Conservation (phyloP, 1,284 basidiomycete genomes). For the Leccinum fuscescens region DNA sequence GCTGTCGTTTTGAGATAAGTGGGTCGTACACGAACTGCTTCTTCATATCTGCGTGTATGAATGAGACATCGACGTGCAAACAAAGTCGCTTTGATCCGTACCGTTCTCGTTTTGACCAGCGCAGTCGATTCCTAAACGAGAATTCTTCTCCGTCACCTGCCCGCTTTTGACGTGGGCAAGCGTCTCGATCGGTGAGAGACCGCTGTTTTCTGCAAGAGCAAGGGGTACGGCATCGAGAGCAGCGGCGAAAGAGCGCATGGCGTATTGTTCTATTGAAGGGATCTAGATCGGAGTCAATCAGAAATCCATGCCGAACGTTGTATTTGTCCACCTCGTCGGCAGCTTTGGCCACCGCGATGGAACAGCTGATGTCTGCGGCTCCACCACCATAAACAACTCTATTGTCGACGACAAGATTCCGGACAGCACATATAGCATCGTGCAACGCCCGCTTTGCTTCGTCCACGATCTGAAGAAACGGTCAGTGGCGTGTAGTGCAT, state of each 20-base stretch:
- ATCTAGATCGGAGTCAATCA: constrained; percentile 51
- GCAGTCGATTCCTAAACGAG: constrained; percentile 93
- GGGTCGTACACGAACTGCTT: constrained; percentile 97
- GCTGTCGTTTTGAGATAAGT: constrained; percentile 95
- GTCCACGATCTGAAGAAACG: constrained; percentile 80
- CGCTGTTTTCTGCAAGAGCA: constrained; percentile 96
- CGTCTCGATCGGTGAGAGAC: constrained; percentile 94
- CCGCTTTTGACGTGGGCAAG: constrained; percentile 92
- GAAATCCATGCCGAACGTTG: constrained; percentile 1
- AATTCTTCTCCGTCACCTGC: constrained; percentile 87
- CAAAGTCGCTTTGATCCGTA: constrained; percentile 37
- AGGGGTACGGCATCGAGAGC: constrained; percentile 93
- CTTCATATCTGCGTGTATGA: constrained; percentile 82
- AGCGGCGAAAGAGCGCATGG: constrained; percentile 96
- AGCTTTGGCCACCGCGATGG: constrained; percentile 89
- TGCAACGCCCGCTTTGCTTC: constrained; percentile 97
- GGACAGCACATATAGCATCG: constrained; percentile 96
- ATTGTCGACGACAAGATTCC: constrained; percentile 93
- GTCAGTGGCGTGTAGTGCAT: not conserved
- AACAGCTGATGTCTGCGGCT: constrained; percentile 94
- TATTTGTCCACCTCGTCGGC: constrained; percentile 80
- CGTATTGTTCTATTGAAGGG: constrained; percentile 97
- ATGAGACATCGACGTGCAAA: not conserved
- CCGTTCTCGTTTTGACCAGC: constrained; percentile 83
- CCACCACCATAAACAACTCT: constrained; percentile 98